A percentile compares a stretch with the other conserved stretches of the same genome.
These are phyloP conservation scores for Aspergillus awamori DNA, from an alignment of 2,329 filamentous ascomycete genomes.

Conservation along the genomic window DNA sequence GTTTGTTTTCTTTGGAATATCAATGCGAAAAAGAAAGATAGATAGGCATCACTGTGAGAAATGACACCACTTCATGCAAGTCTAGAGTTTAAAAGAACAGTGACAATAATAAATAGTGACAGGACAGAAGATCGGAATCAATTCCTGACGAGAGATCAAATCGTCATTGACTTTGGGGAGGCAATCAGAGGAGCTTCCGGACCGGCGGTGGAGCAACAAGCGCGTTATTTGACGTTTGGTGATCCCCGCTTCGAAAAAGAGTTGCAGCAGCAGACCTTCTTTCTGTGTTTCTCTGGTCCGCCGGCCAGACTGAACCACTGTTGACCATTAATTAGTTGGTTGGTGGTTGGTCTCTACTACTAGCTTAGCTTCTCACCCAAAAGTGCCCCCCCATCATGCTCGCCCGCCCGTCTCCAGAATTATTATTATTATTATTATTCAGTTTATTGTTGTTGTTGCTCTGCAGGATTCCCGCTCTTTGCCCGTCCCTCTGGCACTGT, in stretches of 20 bases:
- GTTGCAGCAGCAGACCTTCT: constrained; percentile 3
- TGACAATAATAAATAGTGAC: neutral
- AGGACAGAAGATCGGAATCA: neutral
- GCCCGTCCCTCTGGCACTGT: neutral
- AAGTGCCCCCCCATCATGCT: constrained; percentile 5
- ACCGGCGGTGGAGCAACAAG: neutral
- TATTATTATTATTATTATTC: neutral
- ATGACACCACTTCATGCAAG: no score
- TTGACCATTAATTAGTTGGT: neutral
- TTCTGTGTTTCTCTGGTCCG: neutral
- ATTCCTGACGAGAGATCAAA: neutral
- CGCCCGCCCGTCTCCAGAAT: constrained; percentile 2
- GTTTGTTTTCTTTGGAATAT: no score
- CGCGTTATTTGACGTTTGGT: constrained; percentile 9
- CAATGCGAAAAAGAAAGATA: no score
- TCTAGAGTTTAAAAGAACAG: no score
- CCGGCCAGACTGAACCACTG: constrained; percentile 5
- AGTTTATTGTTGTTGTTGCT: neutral
- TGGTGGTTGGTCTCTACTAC: no score
- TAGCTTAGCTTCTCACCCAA: neutral
- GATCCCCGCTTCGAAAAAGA: constrained; percentile 6
- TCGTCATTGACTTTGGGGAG: neutral
- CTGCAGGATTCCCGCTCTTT: neutral
- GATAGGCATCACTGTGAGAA: no score
- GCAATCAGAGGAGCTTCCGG: neutral